Evolutionary conservation across 176 grass and related monocot species (phyloP), one percentile per base, ranked within the genome.

Genomic region (Dendrocalamus sinicus): DNA sequence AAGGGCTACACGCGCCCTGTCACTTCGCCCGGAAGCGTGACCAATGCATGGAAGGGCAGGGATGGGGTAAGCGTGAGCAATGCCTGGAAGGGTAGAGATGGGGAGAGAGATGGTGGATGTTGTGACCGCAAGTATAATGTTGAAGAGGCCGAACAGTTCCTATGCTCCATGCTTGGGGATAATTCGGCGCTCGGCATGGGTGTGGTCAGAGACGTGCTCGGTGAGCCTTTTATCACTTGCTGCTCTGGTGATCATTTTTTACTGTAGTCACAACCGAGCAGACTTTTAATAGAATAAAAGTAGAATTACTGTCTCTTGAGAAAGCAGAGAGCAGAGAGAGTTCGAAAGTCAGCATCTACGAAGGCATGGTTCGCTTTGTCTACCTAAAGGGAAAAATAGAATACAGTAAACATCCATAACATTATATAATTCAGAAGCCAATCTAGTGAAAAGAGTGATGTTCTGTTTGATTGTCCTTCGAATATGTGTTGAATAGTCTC

Each of bases 101-200:
- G 28, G 53, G 43, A 81, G 67, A 85, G 52, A 40, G 41, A 77
- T 19, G 26, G 48, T 7, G 48, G 40, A 14, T 3, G n/a, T 45
- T 47, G 2, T 39, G 85, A 32, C 45, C 23, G 64, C 10, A 52
- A 68, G 19, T 70, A 70, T 40, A 88, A 22, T 78, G 89, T 71
- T 6, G 91, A 98, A 54, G 93, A 95, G 52, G 91, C 76, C 0
- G 93, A 95, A 44, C 76, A 90, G 83, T 94, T 98, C 66, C 85
- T 98, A 0, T 94, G 90, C 55, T 89, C 91, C 24, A 92, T 98
- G 85, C 88, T 98, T 22, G 93, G 93, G 11, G 88, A 94, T 55
- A 65, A 40, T 41, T 84, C 91, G 10, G 86, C 91, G 62, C 86
- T 98, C 52, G 79, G 86, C 35, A 87, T 92, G 89, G 96, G 73